phyloP scores from a whole-genome alignment of 2,329 filamentous ascomycete genomes.

The Aspergillus caelatus region DNA sequence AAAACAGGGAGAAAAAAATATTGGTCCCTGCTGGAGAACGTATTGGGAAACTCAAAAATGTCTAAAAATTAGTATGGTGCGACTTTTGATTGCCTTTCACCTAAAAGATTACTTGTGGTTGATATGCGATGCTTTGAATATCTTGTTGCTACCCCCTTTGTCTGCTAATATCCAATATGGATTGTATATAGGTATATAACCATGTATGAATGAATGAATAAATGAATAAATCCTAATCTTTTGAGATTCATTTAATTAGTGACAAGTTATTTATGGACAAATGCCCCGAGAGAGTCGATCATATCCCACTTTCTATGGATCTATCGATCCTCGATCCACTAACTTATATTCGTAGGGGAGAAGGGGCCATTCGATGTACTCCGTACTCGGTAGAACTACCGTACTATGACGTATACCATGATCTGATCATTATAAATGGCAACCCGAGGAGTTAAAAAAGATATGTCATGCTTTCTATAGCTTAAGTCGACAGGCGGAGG shows the following conservation, averaged over 20 bases:
- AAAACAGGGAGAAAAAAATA: background rate
- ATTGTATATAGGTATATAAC: background rate
- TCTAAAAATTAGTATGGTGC: background rate
- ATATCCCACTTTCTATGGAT: constrained; percentile 1
- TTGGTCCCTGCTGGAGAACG: background rate
- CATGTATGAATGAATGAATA: background rate
- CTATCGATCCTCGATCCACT: background rate
- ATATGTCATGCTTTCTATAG: background rate
- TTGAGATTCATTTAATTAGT: background rate
- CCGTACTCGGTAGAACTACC: background rate
- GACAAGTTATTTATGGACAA: background rate
- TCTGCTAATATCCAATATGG: background rate
- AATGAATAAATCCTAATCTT: background rate
- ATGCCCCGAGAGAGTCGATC: background rate
- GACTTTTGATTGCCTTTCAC: background rate
- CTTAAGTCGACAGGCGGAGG: background rate
- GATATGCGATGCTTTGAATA: background rate
- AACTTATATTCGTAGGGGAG: background rate
- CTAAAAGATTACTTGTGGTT: background rate
- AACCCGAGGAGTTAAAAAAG: background rate
- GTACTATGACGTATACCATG: background rate
- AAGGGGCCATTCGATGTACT: background rate
- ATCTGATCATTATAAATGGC: background rate
- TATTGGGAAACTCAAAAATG: background rate
- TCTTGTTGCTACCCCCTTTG: background rate